Percentiles rank a stretch among this genome's conserved stretches.
These are phyloP conservation scores for Croton setiger DNA, from an alignment of 441 rosid species.

Conservation along the genomic window DNA sequence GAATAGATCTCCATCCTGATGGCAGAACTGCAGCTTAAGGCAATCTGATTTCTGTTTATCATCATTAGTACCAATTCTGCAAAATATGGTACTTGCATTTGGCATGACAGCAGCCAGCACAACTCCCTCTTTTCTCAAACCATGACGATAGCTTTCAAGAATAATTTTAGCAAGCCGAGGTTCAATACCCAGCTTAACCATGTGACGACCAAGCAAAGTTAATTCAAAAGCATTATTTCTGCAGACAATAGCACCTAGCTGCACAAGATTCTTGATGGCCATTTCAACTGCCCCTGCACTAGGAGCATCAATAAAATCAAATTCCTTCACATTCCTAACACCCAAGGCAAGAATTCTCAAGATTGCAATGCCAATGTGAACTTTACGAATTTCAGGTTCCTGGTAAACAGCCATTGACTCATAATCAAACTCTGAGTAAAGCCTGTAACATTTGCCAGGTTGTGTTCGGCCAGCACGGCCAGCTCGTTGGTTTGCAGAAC, in stretches of 20 bases:
- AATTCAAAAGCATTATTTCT: conserved; percentile 45
- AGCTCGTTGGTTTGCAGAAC: conserved; percentile 90
- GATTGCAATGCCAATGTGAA: conserved; percentile 88
- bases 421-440: conserved; percentile 52
- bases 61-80: conserved; percentile 71
- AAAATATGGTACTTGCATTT: conserved; percentile 84
- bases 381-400: conserved; percentile 87
- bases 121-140: conserved; percentile 75
- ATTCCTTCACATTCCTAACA: conserved; percentile 43
- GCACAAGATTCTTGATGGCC: conserved; percentile 73
- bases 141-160: conserved; percentile 42
- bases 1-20: conserved; percentile 73
- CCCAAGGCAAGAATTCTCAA: conserved; percentile 81
- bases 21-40: conserved; percentile 83
- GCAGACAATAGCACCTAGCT: conserved; percentile 63
- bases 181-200: conserved; percentile 85
- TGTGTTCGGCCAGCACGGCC: conserved; percentile 98
- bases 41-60: conserved; percentile 78
- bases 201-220: conserved; percentile 51
- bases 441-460: conserved; percentile 81
- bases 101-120: conserved; percentile 94
- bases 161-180: conserved; percentile 89
- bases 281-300: conserved; percentile 57
- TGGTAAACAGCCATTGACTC: conserved; percentile 56
- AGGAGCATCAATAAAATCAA: conserved; percentile 91